Conservation (phyloP, 192 early-diverging fungal genomes). For the Coemansia sp. region DNA sequence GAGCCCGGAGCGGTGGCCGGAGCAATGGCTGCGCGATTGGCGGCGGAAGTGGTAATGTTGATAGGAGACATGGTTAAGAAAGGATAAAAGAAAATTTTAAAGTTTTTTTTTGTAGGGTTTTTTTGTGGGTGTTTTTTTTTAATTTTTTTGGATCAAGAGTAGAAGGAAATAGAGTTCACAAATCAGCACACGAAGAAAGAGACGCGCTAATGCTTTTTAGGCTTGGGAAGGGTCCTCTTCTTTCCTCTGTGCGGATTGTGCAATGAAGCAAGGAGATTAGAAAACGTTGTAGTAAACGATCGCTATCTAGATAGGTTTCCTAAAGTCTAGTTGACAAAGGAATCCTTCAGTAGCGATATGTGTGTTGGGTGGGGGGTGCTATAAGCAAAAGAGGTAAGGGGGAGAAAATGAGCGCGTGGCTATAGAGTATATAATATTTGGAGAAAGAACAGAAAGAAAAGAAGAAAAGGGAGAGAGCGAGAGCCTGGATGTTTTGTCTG, state of each 20-base stretch:
- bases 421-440: constrained; percentile 12
- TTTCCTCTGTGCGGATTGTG: constrained; percentile 83
- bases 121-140: constrained; percentile 14
- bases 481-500: constrained; percentile 14
- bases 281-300: constrained; percentile 59
- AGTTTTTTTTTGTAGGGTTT: constrained; percentile 15
- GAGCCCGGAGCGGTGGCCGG: constrained; percentile 22
- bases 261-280: constrained; percentile 76
- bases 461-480: neutral
- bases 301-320: constrained; percentile 9
- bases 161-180: constrained; percentile 20
- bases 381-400: constrained; percentile 1
- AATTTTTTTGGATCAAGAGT: constrained; percentile 22
- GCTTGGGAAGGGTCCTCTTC: constrained; percentile 71
- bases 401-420: constrained; percentile 4
- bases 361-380: neutral
- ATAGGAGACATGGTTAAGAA: constrained; percentile 38
- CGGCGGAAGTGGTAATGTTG: constrained; percentile 30
- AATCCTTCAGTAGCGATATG: constrained; percentile 9
- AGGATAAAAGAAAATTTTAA: constrained; percentile 28
- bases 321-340: constrained; percentile 10
- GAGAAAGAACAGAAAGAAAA: constrained; percentile 14
- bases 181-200: constrained; percentile 37
- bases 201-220: constrained; percentile 60
- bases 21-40: constrained; percentile 34